These are phyloP conservation scores for Cystobasidium pallidum DNA, from an alignment of 1,284 basidiomycete genomes.

Conservation along the genomic window DNA sequence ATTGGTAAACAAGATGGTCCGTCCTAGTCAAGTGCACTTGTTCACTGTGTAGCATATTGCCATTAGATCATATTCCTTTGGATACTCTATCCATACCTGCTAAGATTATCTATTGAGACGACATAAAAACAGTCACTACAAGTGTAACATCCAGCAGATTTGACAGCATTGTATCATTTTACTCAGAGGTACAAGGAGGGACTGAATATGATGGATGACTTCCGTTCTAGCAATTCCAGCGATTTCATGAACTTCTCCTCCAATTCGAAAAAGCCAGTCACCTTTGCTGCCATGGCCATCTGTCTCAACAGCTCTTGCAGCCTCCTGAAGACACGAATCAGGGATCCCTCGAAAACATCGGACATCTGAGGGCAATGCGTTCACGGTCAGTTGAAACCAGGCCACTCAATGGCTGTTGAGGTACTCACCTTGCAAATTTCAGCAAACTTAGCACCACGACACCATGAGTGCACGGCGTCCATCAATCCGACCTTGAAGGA, in stretches of 20 bases:
- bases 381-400: no score
- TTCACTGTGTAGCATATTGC: no score
- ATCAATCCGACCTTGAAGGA: slow-evolving; percentile 98
- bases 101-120: not conserved
- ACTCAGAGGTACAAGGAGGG: slow-evolving; percentile 75
- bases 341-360: slow-evolving; percentile 92
- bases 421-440: slow-evolving; percentile 87
- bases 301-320: slow-evolving; percentile 92
- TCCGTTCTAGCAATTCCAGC: slow-evolving; percentile 84
- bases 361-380: slow-evolving; percentile 66
- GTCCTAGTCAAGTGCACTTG: slow-evolving; percentile 16
- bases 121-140: no score
- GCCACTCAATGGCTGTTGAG: not conserved
- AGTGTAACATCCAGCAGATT: no score
- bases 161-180: no score
- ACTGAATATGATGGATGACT: slow-evolving; percentile 91
- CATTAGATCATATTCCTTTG: not conserved
- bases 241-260: slow-evolving; percentile 87
- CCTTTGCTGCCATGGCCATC: slow-evolving; percentile 91
- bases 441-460: slow-evolving; percentile 91
- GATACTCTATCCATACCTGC: not conserved
- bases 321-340: slow-evolving; percentile 91
- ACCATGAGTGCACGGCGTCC: slow-evolving; percentile 97
- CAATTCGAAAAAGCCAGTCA: slow-evolving; percentile 91
- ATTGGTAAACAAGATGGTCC: no score